phyloP scores from a whole-genome alignment of 192 early-diverging fungal genomes.

The Thamnidium elegans region DNA sequence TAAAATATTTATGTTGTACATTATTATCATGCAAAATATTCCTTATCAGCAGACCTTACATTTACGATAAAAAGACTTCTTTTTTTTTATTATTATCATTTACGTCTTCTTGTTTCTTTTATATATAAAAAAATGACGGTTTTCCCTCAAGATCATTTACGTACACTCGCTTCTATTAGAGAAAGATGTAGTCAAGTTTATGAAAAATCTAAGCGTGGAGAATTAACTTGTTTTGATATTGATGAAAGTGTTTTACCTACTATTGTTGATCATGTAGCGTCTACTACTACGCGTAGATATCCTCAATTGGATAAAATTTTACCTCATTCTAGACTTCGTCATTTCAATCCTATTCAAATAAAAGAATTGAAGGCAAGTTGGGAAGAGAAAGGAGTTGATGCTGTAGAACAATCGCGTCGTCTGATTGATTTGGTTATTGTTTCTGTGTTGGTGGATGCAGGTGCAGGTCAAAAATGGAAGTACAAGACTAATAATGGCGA shows the following conservation, averaged over 20 bases:
- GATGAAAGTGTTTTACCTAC: slow-evolving; percentile 57
- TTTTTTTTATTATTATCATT: neutral
- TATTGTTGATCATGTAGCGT: slow-evolving; percentile 66
- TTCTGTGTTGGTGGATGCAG: slow-evolving; percentile 90
- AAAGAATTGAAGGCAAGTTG: slow-evolving; percentile 47
- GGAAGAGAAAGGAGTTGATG: slow-evolving; percentile 36
- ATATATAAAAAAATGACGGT: slow-evolving; percentile 19
- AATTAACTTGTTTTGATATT: slow-evolving; percentile 65
- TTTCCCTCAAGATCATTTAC: slow-evolving; percentile 48
- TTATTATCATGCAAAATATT: neutral
- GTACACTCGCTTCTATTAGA: slow-evolving; percentile 73
- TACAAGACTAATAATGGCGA: slow-evolving; percentile 57
- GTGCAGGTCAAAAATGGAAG: slow-evolving; percentile 80
- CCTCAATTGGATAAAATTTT: slow-evolving; percentile 63
- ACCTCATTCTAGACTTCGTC: slow-evolving; percentile 85
- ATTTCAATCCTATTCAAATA: slow-evolving; percentile 59
- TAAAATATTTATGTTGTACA: neutral
- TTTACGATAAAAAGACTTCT: neutral
- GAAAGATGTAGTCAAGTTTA: slow-evolving; percentile 64
- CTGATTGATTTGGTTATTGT: slow-evolving; percentile 84
- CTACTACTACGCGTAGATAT: slow-evolving; percentile 71
- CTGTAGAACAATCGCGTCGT: slow-evolving; percentile 58
- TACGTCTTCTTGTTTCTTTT: neutral
- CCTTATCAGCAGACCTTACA: neutral
- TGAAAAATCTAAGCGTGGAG: slow-evolving; percentile 47